A percentile compares a stretch with the other conserved stretches of the same genome.
These are phyloP conservation scores for Trichosporon ovoides DNA, from an alignment of 1,284 basidiomycete species.

Conservation along the genomic window DNA sequence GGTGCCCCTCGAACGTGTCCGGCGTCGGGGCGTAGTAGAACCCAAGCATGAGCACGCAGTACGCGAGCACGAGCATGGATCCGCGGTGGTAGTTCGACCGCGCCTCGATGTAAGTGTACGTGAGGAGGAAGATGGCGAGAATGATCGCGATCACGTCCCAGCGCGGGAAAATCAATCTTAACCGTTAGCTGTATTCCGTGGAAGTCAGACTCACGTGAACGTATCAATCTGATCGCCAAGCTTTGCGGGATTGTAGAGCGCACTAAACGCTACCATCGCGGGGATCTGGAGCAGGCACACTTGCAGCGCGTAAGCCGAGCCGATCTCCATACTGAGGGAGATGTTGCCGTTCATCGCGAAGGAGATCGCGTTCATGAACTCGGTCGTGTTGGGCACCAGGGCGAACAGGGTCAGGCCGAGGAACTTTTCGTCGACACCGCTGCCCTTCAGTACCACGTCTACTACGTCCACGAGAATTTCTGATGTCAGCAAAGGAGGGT, in stretches of 20 bases:
- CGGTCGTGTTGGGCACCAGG: constrained; percentile 95
- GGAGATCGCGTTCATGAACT: constrained; percentile 99
- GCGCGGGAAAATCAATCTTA: constrained; percentile 92
- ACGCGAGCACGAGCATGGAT: constrained; percentile 86
- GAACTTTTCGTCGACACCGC: constrained; percentile 95
- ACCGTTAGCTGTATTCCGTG: not conserved
- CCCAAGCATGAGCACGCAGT: constrained; percentile 69
- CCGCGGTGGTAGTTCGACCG: constrained; percentile 95
- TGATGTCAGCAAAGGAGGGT: constrained; percentile 36
- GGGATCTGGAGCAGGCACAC: constrained; percentile 97
- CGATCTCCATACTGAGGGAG: constrained; percentile 98
- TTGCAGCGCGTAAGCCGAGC: constrained; percentile 96
- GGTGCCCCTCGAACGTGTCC: not conserved
- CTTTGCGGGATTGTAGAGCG: constrained; percentile 76
- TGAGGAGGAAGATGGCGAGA: constrained; percentile 90
- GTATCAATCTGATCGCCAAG: constrained; percentile 78
- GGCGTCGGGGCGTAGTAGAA: constrained; percentile 65
- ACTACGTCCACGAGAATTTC: constrained; percentile 94
- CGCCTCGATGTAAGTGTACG: constrained; percentile 98
- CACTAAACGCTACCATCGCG: constrained; percentile 97
- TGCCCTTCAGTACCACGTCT: constrained; percentile 87
- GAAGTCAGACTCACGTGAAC: constrained; percentile 66
- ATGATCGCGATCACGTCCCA: constrained; percentile 98
- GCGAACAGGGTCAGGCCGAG: constrained; percentile 95
- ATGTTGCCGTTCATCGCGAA: constrained; percentile 98